Base-by-base conservation (phyloP, 208 protist species). In the Sergeia podlipaevii region DNA sequence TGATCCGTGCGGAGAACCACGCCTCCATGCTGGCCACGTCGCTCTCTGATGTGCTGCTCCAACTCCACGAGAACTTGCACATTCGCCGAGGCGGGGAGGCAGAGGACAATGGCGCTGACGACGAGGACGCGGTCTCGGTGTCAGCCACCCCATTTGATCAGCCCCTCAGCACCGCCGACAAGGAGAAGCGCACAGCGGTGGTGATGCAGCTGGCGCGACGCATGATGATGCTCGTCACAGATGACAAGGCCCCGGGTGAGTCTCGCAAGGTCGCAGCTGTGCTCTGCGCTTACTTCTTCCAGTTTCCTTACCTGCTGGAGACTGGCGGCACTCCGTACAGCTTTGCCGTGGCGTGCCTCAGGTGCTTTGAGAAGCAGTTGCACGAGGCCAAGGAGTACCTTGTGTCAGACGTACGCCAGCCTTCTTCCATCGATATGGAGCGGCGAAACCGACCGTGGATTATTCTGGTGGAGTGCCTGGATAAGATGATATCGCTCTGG, bases 271-370 rank as follows among this genome's bases (percentile, higher is more conserved):
- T 89, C 3, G 80, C 77, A 3, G 80, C 80, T 13, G 64, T 80
- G 23, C 55, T 83, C 34, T 79, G 74, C 50, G 85, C 66, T 10
- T 87, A 93, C 62, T 47, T 84, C 21, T 93, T 89, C 62, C 73
- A 80, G 60, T 89, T 77, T 56, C 59, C 53, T 26, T 93, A 93
- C 68, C 50, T 93, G 28, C 69, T 58, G 30, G n/a, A n/a, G n/a
- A n/a, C n/a, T n/a, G n/a, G n/a, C n/a, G 61, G 69, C 54, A 89
- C 63, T 21, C 85, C 85, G 8, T 69, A 76, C 47, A 53, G 66
- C 55, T 77, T 91, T 34, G 73, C 84, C 21, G 56, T 74, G 10
- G 45, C 38, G 27, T 38, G 81, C 15, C 59, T 87, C 15, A 44
- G 55, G 15, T 62, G 44, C 27, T 67, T 70, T 58, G 52, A 49